Evolutionary conservation across 1,284 basidiomycete genomes (phyloP), one percentile per base, ranked within the genome.

Genomic region (Trichosporon asahii): DNA sequence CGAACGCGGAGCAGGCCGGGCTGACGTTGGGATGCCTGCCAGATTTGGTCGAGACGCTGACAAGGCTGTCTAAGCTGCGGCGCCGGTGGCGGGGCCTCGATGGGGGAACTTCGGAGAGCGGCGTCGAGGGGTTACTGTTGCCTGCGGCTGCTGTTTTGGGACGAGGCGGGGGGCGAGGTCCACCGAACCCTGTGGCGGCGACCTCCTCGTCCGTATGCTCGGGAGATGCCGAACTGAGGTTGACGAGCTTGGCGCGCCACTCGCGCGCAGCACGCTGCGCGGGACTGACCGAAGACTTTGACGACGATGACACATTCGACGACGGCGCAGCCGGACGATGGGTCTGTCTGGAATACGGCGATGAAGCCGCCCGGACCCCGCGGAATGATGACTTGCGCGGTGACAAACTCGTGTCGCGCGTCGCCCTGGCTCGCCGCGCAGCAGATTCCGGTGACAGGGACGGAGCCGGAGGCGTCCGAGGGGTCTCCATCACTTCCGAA

Each of bases 201-300:
- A n/a, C 57, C 27, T 61, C 57, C 7, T 61, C 57, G 18, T 61
- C 57, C 5, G 57, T 61, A 18, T 61, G 57, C 29, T 61, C 57
- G 27, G 57, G 57, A 8, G 57, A 61, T 21, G 57, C 57, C 15
- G 57, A 31, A 31, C 57, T 61, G 27, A 61, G 18, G 29, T 61
- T 61, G 27, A 61, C 57, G 29, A 61, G 57, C 57, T 61, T 61
- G 27, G 57, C 57, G 57, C 57, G 57, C 57, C 57, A 61, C 8
- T 61, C 57, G 29, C 57, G 57, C 31, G 57, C 57, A 31, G 57
- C 57, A 6, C 57, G 57, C 27, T 61, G 57, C 3, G 57, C 57
- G 6, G 57, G 57, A n/a, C 57, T 61, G 27, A 33, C 15, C 29
- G 57, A 61, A 21, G 57, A 61, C 18, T 61, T 61, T 3, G 57